Conservation (phyloP, 495 filamentous ascomycete species). For the Neurospora sp. region DNA sequence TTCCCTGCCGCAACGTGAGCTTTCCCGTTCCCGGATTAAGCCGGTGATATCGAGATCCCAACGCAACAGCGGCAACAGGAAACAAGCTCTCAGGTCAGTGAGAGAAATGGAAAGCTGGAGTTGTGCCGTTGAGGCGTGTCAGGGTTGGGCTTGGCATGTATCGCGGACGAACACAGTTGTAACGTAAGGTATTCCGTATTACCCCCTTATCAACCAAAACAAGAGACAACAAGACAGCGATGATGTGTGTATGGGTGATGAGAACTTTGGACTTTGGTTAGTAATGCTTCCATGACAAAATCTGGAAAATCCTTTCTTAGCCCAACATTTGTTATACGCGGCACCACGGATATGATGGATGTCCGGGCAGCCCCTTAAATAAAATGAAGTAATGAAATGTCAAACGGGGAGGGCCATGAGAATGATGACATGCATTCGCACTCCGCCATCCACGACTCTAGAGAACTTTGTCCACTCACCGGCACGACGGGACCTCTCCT, state of each 20-base stretch:
- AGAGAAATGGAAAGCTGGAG: background rate
- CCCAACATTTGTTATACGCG: background rate
- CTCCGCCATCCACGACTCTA: background rate
- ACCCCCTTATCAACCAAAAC: background rate
- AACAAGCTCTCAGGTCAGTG: background rate
- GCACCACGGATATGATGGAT: background rate
- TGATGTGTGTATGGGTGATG: background rate
- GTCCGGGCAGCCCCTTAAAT: background rate
- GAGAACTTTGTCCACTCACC: background rate
- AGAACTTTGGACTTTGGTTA: background rate
- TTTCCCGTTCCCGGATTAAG: background rate
- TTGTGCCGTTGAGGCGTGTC: background rate
- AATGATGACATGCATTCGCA: background rate
- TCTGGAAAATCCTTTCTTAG: background rate
- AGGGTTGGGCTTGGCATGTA: background rate
- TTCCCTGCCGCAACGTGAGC: background rate
- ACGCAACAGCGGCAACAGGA: background rate
- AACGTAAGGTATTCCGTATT: background rate
- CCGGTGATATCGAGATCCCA: background rate
- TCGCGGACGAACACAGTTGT: background rate
- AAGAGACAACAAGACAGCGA: background rate
- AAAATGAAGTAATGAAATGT: background rate
- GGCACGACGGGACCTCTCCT: background rate
- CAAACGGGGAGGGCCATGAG: background rate
- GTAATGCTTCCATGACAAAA: background rate